Conservation (phyloP, 495 filamentous ascomycete species). For the Penicillium bovifimosum region DNA sequence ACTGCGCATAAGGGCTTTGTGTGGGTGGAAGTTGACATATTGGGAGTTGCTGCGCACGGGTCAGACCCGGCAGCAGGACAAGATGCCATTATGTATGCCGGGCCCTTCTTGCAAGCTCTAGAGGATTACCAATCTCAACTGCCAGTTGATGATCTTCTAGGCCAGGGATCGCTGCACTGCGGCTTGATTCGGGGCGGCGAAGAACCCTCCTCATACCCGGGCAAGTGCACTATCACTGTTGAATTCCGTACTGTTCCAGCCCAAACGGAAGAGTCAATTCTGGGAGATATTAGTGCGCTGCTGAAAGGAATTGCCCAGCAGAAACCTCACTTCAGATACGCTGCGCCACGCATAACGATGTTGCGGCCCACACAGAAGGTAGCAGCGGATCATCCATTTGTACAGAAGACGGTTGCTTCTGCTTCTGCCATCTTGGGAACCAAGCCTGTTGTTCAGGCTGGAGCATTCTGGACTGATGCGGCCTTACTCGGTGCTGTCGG, state of each 20-base stretch:
- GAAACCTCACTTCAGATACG: conserved; percentile 24
- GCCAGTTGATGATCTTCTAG: conserved; percentile 27
- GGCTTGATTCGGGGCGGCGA: conserved; percentile 43
- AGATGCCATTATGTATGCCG: conserved; percentile 41
- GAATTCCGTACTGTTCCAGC: conserved; percentile 41
- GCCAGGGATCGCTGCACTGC: conserved; percentile 37
- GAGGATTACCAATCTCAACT: conserved; percentile 32
- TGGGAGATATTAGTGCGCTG: conserved; percentile 23
- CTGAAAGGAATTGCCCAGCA: conserved; percentile 16
- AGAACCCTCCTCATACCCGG: conserved; percentile 44
- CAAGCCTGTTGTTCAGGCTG: conserved; percentile 15
- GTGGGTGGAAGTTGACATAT: conserved; percentile 42
- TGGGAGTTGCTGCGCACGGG: conserved; percentile 43
- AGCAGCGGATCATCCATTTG: conserved; percentile 29
- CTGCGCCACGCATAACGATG: conserved; percentile 26
- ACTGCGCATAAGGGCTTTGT: conserved; percentile 46
- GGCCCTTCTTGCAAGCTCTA: conserved; percentile 38
- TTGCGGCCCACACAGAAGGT: conserved; percentile 34
- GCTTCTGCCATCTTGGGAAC: conserved; percentile 14
- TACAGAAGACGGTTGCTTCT: conserved; percentile 18
- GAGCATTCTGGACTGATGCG: conserved; percentile 41
- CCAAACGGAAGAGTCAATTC: conserved; percentile 28
- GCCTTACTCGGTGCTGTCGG: conserved; percentile 36
- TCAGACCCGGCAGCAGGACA: conserved; percentile 35
- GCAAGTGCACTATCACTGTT: conserved; percentile 35